Evolutionary conservation across 306 rosid species (phyloP), one percentile per base, ranked within the genome.

Genomic region (Astragalus membranaceus): DNA sequence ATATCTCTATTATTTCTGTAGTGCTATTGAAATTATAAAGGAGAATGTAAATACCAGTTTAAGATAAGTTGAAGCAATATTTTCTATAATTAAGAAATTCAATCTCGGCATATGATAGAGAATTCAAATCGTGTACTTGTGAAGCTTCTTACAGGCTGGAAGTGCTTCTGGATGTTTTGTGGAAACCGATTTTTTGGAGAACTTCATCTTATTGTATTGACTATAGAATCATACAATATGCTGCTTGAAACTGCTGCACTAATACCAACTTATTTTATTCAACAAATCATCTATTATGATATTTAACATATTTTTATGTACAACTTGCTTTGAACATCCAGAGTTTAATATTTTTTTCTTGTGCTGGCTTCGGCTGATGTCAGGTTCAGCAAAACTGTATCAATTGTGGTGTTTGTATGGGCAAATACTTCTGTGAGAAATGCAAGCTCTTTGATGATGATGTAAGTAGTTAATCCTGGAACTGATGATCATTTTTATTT

Each of bases 391-490:
- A 93, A 77, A 74, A 82, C 66, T 93, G 96, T 76, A 64, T 79
- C 11, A 90, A 84, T 37, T 93, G 96, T 77, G 96, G 96, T 71
- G 96, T 93, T 15, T 88, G 96, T 35, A 88, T 90, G 92, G 92
- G 92, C 15, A 88, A 86, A 53, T 90, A 88, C 84, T 93, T 85
- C 74, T 93, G 96, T n/a, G 85, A 59, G 64, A 66, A 72, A 0
- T 93, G 96, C 90, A 93, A 90, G 77, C 87, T 93, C 37, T 88
- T 86, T 69, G 93, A 93, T 78, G 96, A 93, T 59, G 96, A 93
- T 85, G 96, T 89, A 64, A 87, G 96, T 79, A 7, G 8, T 46
- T 66, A 4, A 14, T 73, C 76, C 56, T 15, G 23, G 29, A 53
- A 46, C 17, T 11, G 5, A 13, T 13, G 44, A 6, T 30, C 15